Base-by-base conservation (phyloP, 148 eudicot genomes). In the Diospyros lotus region DNA sequence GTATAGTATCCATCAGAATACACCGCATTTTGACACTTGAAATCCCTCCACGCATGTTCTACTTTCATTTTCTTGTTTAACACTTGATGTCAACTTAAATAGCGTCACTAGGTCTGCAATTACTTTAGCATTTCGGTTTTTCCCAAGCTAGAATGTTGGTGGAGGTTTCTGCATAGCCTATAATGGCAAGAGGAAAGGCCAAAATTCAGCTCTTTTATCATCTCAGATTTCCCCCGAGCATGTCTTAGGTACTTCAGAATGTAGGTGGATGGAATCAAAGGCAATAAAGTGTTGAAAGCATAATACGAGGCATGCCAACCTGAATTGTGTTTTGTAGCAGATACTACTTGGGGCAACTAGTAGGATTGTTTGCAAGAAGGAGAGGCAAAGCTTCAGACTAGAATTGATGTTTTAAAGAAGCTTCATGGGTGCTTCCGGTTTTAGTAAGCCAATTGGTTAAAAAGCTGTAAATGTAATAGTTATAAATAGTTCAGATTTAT, bases 281-380 rank as follows among this genome's bases (percentile, higher is more conserved):
- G 18, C 60, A 2, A 58, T 14, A 15, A n/a, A 28, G 9, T 28
- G 28, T 28, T 28, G 28, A 28, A 28, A 28, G 28, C 28, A 28
- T 28, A 28, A 28, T 28, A 28, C 28, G 28, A 28, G 28, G 28
- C 28, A 28, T 28, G 28, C 28, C 28, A 28, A 28, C 28, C 28
- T 28, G 28, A 28, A 28, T 28, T 28, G 28, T 28, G 28, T 28
- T 28, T 28, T 28, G 28, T 28, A 28, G 28, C 28, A 28, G 28
- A 28, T 28, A 28, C 28, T 28, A 28, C 28, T 28, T 48, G 50
- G 1, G 44, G 53, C 51, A 43, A 13, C 48, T 55, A 18, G 75
- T 11, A 58, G 74, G 66, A 48, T 38, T 13, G 17, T 66, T 17
- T 66, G 70, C 38, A 66, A 73, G n/a, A 18, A 46, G 45, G 11